phyloP scores from a whole-genome alignment of 1,139 yeast genomes.

The Lodderomyces beijingensis region DNA sequence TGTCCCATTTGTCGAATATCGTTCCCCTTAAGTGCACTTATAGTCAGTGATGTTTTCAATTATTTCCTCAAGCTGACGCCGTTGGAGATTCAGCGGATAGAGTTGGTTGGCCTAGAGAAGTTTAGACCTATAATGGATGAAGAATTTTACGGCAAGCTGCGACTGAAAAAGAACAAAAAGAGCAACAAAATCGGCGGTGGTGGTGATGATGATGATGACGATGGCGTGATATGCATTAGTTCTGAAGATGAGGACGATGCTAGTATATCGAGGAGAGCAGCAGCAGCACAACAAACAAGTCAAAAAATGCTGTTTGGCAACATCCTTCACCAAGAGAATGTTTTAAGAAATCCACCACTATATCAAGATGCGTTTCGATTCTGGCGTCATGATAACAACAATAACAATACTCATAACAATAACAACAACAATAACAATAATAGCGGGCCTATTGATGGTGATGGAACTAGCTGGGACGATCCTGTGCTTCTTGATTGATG shows the following conservation, averaged over 20 bases:
- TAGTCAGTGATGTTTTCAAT: conserved; percentile 39
- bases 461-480: conserved; percentile 12
- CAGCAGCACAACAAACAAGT: too few relatives aligned
- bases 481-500: conserved; percentile 7
- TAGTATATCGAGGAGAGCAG: too few relatives aligned
- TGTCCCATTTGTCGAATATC: conserved; percentile 41
- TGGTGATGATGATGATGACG: too few relatives aligned
- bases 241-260: too few relatives aligned
- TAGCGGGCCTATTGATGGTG: conserved; percentile 1
- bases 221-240: too few relatives aligned
- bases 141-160: too few relatives aligned
- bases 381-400: neutral
- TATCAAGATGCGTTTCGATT: too few relatives aligned
- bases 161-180: too few relatives aligned
- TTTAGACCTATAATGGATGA: conserved; percentile 33
- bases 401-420: neutral
- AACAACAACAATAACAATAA: conserved; percentile 13
- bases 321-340: too few relatives aligned
- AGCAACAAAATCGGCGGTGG: too few relatives aligned
- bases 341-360: too few relatives aligned
- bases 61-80: conserved; percentile 42
- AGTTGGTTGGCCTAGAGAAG: conserved; percentile 32
- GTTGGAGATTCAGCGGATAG: conserved; percentile 30
- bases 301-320: too few relatives aligned
- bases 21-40: conserved; percentile 33